phyloP scores from a whole-genome alignment of 2,329 filamentous ascomycete species.

The Penicillium nordicum region DNA sequence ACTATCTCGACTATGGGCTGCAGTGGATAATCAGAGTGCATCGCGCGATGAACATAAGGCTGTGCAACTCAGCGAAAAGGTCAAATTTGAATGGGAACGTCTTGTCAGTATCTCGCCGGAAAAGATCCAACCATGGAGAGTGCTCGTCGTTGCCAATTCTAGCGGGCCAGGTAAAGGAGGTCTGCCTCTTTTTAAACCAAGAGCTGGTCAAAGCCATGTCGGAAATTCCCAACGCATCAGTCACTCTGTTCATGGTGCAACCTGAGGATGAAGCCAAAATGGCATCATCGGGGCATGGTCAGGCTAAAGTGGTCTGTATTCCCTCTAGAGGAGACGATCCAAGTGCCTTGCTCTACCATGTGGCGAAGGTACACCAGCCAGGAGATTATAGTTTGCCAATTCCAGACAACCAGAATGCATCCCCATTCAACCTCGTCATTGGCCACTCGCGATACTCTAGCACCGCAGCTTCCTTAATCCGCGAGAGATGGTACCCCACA shows the following conservation, averaged over 20 bases:
- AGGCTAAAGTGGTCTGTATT: not conserved
- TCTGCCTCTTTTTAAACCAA: not conserved
- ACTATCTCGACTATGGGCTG: conserved; percentile 1
- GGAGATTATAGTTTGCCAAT: not conserved
- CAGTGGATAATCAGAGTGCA: not conserved
- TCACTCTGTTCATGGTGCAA: not conserved
- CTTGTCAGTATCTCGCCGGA: not conserved
- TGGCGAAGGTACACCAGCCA: not conserved
- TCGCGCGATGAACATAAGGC: not conserved
- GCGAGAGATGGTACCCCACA: conserved; percentile 1
- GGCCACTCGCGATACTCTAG: conserved; percentile 1
- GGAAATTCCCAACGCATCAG: not conserved
- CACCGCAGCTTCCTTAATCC: not conserved
- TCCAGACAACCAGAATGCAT: not conserved
- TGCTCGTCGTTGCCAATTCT: not conserved
- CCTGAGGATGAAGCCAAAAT: not conserved
- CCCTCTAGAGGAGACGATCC: not conserved
- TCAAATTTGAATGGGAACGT: conserved; percentile 1
- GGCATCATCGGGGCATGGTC: not conserved
- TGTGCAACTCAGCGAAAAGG: not conserved
- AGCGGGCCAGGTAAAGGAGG: conserved; percentile 2
- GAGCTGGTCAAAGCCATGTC: conserved; percentile 4
- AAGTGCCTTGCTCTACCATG: not conserved
- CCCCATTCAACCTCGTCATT: too few relatives aligned
- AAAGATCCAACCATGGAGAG: not conserved